A percentile compares a stretch with the other conserved stretches of the same genome.
Evolutionary conservation across 768 basidiomycete genomes (phyloP).

Genomic region (Lactarius quietus): DNA sequence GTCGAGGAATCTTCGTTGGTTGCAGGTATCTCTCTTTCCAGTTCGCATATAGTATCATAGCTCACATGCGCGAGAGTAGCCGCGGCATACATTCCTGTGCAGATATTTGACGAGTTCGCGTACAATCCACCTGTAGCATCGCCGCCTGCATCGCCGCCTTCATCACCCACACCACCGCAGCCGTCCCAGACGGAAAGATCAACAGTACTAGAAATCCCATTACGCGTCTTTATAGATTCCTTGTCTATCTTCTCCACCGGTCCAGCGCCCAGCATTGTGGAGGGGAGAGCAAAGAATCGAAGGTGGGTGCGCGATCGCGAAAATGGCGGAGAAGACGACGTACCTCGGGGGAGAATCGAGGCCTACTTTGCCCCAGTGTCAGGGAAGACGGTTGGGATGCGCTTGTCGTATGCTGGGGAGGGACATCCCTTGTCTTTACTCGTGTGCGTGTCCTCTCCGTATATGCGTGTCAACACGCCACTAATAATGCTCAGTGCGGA

Average conservation of each 20-base stretch:
- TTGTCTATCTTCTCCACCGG: slow-evolving; percentile 90
- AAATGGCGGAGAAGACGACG: slow-evolving; percentile 44
- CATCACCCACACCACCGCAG: slow-evolving; percentile 16
- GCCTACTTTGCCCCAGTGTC: slow-evolving; percentile 46
- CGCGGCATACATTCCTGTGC: slow-evolving; percentile 74
- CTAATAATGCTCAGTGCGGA: slow-evolving; percentile 50
- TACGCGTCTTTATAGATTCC: slow-evolving; percentile 83
- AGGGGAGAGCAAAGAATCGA: slow-evolving; percentile 38
- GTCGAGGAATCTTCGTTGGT: slow-evolving; percentile 86
- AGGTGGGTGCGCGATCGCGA: slow-evolving; percentile 45
- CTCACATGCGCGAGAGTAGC: slow-evolving; percentile 49
- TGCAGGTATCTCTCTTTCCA: slow-evolving; percentile 50
- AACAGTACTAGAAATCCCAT: slow-evolving; percentile 73
- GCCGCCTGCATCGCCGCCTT: slow-evolving; percentile 24
- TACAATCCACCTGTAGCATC: slow-evolving; percentile 51
- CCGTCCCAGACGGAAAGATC: slow-evolving; percentile 30
- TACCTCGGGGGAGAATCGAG: slow-evolving; percentile 48
- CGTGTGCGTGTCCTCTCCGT: slow-evolving; percentile 50
- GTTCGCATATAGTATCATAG: not conserved
- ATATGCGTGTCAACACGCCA: not conserved
- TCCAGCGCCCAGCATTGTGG: slow-evolving; percentile 32
- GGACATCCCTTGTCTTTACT: slow-evolving; percentile 77
- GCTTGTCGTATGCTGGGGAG: slow-evolving; percentile 74
- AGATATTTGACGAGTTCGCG: slow-evolving; percentile 75
- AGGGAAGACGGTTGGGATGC: slow-evolving; percentile 77